Base-by-base conservation (phyloP, 129 eudicot species). In the Glebionis coronaria region DNA sequence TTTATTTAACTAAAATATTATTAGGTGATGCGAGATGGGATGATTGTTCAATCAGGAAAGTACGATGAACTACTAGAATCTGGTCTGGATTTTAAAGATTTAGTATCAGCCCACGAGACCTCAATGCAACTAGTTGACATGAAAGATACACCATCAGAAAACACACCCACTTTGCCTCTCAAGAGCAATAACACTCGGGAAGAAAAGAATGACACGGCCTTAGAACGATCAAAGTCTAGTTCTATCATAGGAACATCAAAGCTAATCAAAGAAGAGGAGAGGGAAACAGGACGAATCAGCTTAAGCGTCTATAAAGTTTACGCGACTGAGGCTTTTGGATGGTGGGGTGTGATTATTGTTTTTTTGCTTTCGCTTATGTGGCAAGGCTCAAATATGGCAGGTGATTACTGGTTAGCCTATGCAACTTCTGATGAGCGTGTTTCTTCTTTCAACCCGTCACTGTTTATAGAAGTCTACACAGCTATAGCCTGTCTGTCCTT, bases 11-110 rank as follows among this genome's bases (percentile, higher is more conserved):
- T 35, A 19, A 12, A 54, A 54, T 12, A 1, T 1, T 20, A 14
- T 54, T 20, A 90, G 95, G 97, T 90, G 12, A 90, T 90, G 92
- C 85, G 91, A 59, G 87, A 90, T 18, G 97, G 97, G 63, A 84
- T 55, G 81, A 82, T 85, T 14, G 95, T 84, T 25, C 90, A 90
- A 74, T 79, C 87, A 23, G 97, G 97, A 54, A 87, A 80, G 69
- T 90, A 87, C 50, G 67, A 79, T 29, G 81, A 71, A 18, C 60
- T 90, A 40, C 68, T 90, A 6, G 81, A 73, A 45, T 78, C 88
- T 2, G 90, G 95, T 28, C n/a, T 66, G 18, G 88, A 90, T 68
- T 90, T 90, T 61, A 71, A 65, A 56, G 77, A 75, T 2, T 63
- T 91, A 20, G 95, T 85, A n/a, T 61, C 85, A 16, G 92, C 97